Evolutionary conservation across 352 stramenopile species (phyloP), one percentile per base, ranked within the genome.

Genomic region (Phytophthora tubulina): DNA sequence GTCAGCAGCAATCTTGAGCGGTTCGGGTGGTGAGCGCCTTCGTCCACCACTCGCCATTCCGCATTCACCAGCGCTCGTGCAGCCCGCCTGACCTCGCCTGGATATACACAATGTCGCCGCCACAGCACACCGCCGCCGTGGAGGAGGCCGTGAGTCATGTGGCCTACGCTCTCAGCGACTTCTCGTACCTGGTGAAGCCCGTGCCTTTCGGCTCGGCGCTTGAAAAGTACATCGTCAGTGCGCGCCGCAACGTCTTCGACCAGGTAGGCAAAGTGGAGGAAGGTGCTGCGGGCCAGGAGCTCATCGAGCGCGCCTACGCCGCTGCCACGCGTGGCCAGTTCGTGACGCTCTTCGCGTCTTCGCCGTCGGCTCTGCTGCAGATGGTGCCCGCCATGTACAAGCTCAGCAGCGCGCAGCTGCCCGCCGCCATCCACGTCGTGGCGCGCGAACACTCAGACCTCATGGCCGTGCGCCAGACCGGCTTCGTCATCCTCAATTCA

Each of bases 331-430:
- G 74, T 46, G 94, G 93, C 2, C 88, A 95, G 72, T 92, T 97
- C 67, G 92, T 95, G 59, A 97, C 94, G 50, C 89, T 96, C 13
- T 98, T 97, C 67, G 94, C 93, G 41, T 89, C 91, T 4, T 97
- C 89, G 68, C 92, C 95, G 57, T 63, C 80, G 15, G 80, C 89
- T 67, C 79, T 98, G 68, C 75, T 97, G 70, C 82, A 97, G 33
- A 98, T 97, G 81, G 94, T 98, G 63, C 94, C 94, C n/a, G 97
- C 93, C 70, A 90, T 98, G 79, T 98, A 97, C 84, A 97, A 98
- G 73, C 96, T 98, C 73, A 94, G 92, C 70, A 88, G 86, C 44
- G 89, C 96, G 66, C 81, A 85, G 46, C 72, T 95, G 49, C 90
- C 89, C 6, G 84, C 90, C 2, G 93, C 98, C 32, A 83, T 98